phyloP scores from a whole-genome alignment of 1,284 basidiomycete genomes.

The Heterobasidion occidentale region DNA sequence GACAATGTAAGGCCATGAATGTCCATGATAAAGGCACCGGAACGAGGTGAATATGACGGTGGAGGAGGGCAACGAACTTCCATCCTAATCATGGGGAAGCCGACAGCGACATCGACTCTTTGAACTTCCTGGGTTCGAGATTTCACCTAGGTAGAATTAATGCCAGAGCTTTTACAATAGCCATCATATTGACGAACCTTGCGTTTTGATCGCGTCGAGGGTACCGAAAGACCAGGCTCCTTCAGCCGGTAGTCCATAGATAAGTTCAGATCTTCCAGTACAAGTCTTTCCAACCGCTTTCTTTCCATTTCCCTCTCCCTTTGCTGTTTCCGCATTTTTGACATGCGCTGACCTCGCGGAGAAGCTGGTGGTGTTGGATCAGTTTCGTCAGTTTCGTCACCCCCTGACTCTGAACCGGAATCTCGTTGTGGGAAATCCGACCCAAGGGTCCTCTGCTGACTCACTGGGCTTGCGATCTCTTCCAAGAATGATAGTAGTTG shows the following conservation, averaged over 20 bases:
- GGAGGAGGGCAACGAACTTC: conserved; percentile 53
- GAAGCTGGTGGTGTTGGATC: conserved; percentile 30
- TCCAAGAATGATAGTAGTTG: conserved; percentile 33
- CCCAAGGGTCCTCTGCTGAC: background rate
- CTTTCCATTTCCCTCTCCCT: conserved; percentile 31
- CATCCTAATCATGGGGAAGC: conserved; percentile 47
- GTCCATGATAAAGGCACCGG: conserved; percentile 64
- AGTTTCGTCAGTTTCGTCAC: conserved; percentile 15
- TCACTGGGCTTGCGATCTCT: conserved; percentile 14
- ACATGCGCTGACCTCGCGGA: conserved; percentile 16
- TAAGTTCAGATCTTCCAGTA: conserved; percentile 48
- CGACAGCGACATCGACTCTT: conserved; percentile 22
- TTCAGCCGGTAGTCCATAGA: conserved; percentile 36
- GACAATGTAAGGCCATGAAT: conserved; percentile 43
- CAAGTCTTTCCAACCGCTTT: conserved; percentile 37
- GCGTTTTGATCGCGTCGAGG: conserved; percentile 5
- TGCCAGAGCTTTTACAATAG: background rate
- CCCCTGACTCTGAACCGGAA: background rate
- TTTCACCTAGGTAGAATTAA: conserved; percentile 8
- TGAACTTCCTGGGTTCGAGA: conserved; percentile 3
- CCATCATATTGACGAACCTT: conserved; percentile 12
- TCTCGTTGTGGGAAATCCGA: background rate
- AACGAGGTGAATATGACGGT: conserved; percentile 32
- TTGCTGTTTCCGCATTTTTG: conserved; percentile 14
- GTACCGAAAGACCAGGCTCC: conserved; percentile 5